Conservation (phyloP, 352 stramenopile genomes). For the Phytophthora sansomeana region DNA sequence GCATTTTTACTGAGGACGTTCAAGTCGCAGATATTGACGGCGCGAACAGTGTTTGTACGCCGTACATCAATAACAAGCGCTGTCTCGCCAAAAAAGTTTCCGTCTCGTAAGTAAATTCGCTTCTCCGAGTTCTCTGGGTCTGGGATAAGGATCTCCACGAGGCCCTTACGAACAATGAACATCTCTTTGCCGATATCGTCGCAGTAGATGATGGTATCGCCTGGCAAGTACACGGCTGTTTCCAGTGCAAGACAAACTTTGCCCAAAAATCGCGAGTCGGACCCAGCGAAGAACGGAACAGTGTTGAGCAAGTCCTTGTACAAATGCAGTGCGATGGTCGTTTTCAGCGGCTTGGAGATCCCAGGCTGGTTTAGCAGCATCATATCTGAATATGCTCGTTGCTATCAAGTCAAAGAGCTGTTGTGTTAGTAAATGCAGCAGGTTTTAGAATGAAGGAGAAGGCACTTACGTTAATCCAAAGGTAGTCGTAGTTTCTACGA, state of each 20-base stretch:
- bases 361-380: slow-evolving; percentile 81
- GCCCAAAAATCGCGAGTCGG: slow-evolving; percentile 75
- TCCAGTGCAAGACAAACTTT: slow-evolving; percentile 82
- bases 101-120: slow-evolving; percentile 76
- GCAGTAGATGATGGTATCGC: slow-evolving; percentile 84
- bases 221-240: slow-evolving; percentile 80
- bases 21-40: slow-evolving; percentile 82
- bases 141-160: slow-evolving; percentile 80
- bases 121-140: slow-evolving; percentile 60
- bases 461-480: slow-evolving; percentile 81
- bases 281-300: slow-evolving; percentile 82
- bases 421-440: slow-evolving; percentile 7
- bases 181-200: slow-evolving; percentile 88
- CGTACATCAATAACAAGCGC: slow-evolving; percentile 83
- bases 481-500: slow-evolving; percentile 84
- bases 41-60: slow-evolving; percentile 78
- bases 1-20: slow-evolving; percentile 81
- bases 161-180: slow-evolving; percentile 88
- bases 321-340: slow-evolving; percentile 79
- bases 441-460: not conserved
- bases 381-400: slow-evolving; percentile 89
- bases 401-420: slow-evolving; percentile 43
- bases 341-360: slow-evolving; percentile 81
- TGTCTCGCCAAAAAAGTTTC: slow-evolving; percentile 83
- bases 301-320: slow-evolving; percentile 86